These are phyloP conservation scores for Leersia perrieri DNA, from an alignment of 176 grass and related monocot species.

Conservation along the genomic window DNA sequence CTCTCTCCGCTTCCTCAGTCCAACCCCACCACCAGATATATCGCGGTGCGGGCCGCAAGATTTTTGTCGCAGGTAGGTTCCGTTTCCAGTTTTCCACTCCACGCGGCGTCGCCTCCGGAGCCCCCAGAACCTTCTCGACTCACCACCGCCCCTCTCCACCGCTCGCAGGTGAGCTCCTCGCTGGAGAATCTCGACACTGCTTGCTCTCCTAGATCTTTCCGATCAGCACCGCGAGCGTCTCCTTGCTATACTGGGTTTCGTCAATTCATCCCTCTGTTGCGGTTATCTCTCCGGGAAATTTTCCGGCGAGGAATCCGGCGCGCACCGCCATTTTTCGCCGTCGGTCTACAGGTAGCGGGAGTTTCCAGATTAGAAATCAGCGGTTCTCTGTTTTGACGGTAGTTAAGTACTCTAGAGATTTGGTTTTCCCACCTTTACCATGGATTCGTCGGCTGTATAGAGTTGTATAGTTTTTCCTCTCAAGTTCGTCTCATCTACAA, in stretches of 20 bases:
- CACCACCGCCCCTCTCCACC: background rate
- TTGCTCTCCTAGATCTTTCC: background rate
- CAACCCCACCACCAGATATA: background rate
- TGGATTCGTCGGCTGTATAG: background rate
- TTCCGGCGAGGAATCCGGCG: background rate
- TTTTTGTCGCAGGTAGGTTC: background rate
- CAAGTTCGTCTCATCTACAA: background rate
- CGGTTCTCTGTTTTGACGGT: background rate
- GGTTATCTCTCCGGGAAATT: too few relatives aligned
- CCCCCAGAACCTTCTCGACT: constrained; percentile 39
- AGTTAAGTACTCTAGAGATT: background rate
- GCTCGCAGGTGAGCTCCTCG: background rate
- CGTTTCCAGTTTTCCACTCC: background rate
- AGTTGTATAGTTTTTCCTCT: background rate
- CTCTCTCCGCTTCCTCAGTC: too few relatives aligned
- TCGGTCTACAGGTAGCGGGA: background rate
- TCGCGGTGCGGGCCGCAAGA: background rate
- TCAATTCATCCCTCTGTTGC: background rate
- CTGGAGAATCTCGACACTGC: too few relatives aligned
- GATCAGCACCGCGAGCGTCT: background rate
- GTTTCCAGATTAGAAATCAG: background rate
- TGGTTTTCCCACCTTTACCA: background rate
- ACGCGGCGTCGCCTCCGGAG: constrained; percentile 23
- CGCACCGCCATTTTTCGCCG: background rate
- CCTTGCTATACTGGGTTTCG: background rate